A percentile compares a stretch with the other conserved stretches of the same genome.
These are phyloP conservation scores for Backusella parvicylindrica DNA, from an alignment of 192 early-diverging fungal genomes.

Conservation along the genomic window DNA sequence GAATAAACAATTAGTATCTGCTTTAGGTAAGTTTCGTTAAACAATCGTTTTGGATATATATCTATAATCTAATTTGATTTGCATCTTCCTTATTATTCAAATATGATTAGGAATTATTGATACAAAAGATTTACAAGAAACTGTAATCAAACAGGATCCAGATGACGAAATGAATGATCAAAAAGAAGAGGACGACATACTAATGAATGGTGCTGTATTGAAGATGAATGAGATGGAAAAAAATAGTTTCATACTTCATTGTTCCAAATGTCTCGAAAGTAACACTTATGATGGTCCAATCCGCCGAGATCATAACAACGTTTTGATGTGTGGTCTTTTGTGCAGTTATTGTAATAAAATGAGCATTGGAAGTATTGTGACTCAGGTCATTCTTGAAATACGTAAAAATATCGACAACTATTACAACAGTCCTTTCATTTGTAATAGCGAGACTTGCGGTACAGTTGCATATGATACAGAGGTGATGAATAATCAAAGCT, in stretches of 20 bases:
- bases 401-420: background rate
- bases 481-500: background rate
- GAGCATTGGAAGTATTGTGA: background rate
- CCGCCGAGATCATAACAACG: background rate
- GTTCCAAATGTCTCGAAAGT: background rate
- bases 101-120: background rate
- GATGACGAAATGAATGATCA: background rate
- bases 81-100: background rate
- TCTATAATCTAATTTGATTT: background rate
- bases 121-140: background rate
- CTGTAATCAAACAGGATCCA: background rate
- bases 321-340: background rate
- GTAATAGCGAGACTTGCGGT: background rate
- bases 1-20: background rate
- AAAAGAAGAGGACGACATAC: background rate
- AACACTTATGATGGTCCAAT: background rate
- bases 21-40: background rate
- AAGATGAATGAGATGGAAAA: background rate
- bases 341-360: background rate
- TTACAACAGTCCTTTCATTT: background rate
- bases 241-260: background rate
- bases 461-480: background rate
- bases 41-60: background rate
- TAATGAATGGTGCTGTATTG: background rate
- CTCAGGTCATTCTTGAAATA: background rate